phyloP scores from a whole-genome alignment of 805 yeast genomes.

The Nakazawaea sp. region DNA sequence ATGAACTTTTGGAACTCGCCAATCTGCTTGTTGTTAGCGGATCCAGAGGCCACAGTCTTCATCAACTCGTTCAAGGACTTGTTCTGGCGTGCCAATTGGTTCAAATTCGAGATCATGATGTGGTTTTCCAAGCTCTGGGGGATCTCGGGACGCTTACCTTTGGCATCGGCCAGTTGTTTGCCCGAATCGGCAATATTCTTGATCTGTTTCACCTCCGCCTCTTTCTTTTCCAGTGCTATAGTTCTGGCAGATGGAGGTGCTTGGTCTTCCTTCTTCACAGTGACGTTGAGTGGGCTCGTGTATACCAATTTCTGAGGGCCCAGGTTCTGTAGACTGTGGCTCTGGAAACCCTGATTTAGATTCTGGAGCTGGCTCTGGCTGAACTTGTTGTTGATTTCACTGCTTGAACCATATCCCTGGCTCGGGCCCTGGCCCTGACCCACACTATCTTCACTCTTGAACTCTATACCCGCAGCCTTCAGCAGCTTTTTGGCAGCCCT shows the following conservation, averaged over 20 bases:
- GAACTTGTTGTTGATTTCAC: no score
- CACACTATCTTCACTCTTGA: not conserved
- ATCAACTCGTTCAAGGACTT: conserved; percentile 61
- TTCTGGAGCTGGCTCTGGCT: no score
- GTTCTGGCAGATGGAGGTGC: no score
- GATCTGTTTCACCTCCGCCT: not conserved
- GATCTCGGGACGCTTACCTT: conserved; percentile 22
- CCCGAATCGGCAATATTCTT: not conserved
- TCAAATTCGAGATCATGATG: conserved; percentile 79
- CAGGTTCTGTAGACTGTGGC: no score
- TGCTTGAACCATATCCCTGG: no score
- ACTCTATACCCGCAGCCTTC: conserved; percentile 14
- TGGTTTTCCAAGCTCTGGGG: conserved; percentile 60
- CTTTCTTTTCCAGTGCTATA: not conserved
- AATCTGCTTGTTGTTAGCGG: conserved; percentile 66
- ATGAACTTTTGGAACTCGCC: conserved; percentile 76
- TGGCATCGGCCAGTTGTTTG: not conserved
- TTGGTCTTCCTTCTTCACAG: no score
- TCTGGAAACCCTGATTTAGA: no score
- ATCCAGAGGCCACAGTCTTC: conserved; percentile 83
- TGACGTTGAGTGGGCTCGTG: no score
- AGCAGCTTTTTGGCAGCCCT: conserved; percentile 16
- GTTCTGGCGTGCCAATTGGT: conserved; percentile 73
- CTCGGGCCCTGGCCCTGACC: no score
- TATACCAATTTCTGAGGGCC: no score